These are phyloP conservation scores for Scedosporium apiospermum DNA, from an alignment of 2,329 filamentous ascomycete genomes.

Conservation along the genomic window DNA sequence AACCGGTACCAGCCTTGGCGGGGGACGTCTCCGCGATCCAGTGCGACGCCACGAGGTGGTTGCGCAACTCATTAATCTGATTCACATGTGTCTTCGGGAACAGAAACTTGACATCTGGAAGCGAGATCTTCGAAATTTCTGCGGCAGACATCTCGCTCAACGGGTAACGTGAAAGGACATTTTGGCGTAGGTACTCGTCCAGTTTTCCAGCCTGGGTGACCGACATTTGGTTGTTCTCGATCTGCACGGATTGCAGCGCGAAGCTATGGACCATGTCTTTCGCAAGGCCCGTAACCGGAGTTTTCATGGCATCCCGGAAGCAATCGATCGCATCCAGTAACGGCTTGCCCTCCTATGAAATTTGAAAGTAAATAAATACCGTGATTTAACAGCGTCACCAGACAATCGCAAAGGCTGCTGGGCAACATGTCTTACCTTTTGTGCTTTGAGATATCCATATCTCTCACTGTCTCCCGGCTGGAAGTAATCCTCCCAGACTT, in stretches of 20 bases:
- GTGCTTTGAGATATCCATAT: neutral
- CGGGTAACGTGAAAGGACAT: neutral
- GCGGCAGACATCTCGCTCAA: neutral
- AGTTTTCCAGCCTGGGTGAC: neutral
- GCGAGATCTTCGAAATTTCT: neutral
- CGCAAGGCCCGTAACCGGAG: neutral
- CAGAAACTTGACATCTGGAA: neutral
- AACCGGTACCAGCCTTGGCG: neutral
- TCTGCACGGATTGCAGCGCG: neutral
- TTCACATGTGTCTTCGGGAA: neutral
- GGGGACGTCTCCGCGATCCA: neutral
- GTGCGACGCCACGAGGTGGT: neutral
- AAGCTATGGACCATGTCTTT: neutral
- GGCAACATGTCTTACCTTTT: neutral
- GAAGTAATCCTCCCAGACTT: conserved; percentile 15
- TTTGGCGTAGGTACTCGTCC: neutral
- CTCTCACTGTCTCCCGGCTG: conserved; percentile 13
- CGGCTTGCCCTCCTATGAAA: neutral
- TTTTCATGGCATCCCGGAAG: neutral
- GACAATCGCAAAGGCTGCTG: neutral
- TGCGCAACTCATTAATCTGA: neutral
- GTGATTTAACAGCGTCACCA: neutral
- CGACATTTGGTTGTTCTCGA: neutral
- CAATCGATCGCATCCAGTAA: neutral
- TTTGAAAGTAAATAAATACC: neutral